phyloP scores from a whole-genome alignment of 345 rosid genomes.

The Angophora floribunda region DNA sequence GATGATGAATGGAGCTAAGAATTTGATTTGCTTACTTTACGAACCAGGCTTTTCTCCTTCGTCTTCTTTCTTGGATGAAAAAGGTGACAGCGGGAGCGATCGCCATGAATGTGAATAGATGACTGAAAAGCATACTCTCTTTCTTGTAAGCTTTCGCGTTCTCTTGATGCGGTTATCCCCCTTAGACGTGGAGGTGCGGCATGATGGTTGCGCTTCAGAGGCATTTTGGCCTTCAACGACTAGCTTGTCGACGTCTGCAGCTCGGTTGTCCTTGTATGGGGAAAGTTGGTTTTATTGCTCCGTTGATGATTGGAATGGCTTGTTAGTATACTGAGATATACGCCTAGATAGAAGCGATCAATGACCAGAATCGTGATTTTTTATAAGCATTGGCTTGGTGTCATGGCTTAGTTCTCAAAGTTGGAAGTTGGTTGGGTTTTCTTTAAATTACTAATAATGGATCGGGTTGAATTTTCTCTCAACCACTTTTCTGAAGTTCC shows the following conservation, averaged over 20 bases:
- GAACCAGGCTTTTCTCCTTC: no score
- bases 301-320: background rate
- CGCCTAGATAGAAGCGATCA: background rate
- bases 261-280: background rate
- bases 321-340: background rate
- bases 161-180: background rate
- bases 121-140: no score
- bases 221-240: background rate
- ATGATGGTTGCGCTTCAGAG: background rate
- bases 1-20: no score
- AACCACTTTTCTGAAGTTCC: background rate
- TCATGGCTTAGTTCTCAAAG: background rate
- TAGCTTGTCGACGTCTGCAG: background rate
- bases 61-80: no score
- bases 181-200: no score
- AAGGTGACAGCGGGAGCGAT: no score
- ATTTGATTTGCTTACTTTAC: no score
- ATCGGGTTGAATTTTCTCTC: background rate
- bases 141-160: background rate
- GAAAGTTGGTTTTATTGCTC: background rate
- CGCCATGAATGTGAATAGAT: no score
- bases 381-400: background rate
- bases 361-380: background rate
- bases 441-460: background rate
- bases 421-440: background rate